Base-by-base conservation (phyloP, 2,329 filamentous ascomycete species). In the Blastomyces silverae region DNA sequence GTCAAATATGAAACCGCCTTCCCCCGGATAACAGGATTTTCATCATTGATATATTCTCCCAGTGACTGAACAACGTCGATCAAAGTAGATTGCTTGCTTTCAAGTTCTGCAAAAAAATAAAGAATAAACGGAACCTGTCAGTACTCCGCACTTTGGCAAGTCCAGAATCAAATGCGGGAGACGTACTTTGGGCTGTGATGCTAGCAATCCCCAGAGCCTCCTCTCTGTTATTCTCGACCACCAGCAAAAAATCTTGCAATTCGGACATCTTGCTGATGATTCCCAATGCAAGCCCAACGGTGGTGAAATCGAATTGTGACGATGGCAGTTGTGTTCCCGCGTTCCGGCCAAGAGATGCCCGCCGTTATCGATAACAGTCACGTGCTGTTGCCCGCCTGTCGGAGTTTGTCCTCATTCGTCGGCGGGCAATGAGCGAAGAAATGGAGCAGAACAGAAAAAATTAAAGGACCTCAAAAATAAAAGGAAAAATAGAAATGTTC, bases 11-110 rank as follows among this genome's bases (percentile, higher is more conserved):
- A 77, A 66, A 79, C 76, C 72, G 84, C 82, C 74, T 87, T 87
- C n/a, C 82, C 81, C 50, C 87, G 80, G 55, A 84, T 78, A 17
- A 81, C 79, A 28, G 80, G 79, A 76, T 89, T 85, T 70, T 88
- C 85, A 73, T 87, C 84, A 69, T 87, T 88, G 71, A 89, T 82
- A 69, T 88, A 89, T 73, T 87, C 85, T 25, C 85, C 84, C 42
- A 89, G 78, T 56, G 84, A 85, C 71, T 87, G 84, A 64, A 89
- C 83, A 61, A 88, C 76, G 63, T 83, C 82, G 64, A 89, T 80
- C 44, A 89, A 78, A 69, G 84, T 87, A 62, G 84, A 78, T 69
- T 87, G 79, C 68, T 84, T 85, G 70, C 75, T 79, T 71, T 86
- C 82, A 66, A 89, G 78, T 73, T 82, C 84, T 87, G 61, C 28